Conservation (phyloP, 768 basidiomycete genomes). For the Grammothele lineata region DNA sequence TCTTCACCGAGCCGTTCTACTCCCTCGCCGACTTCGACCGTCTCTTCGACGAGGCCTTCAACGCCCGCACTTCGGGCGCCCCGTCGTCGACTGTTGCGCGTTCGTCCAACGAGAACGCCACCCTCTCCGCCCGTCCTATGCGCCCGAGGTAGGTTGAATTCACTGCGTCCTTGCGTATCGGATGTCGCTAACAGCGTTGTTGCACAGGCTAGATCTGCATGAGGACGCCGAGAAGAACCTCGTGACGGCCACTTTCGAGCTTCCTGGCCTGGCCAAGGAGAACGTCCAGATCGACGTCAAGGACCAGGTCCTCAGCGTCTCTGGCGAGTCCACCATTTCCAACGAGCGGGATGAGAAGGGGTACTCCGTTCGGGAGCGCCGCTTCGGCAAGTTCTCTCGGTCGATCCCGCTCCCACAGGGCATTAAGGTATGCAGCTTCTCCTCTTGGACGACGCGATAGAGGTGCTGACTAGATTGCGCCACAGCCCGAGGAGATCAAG, state of each 20-base stretch:
- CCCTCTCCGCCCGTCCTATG: conserved; percentile 7
- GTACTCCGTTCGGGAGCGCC: conserved; percentile 30
- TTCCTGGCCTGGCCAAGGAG: conserved; percentile 50
- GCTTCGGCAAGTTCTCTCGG: conserved; percentile 24
- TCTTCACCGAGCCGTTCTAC: conserved; percentile 40
- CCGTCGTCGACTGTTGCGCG: conserved; percentile 1
- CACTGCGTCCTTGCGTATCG: background rate
- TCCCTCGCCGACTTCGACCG: conserved; percentile 38
- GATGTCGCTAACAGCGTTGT: background rate
- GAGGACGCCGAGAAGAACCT: conserved; percentile 41
- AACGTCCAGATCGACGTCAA: conserved; percentile 48
- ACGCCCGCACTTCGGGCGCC: conserved; percentile 14
- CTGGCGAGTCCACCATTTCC: conserved; percentile 39
- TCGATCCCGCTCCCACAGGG: conserved; percentile 23
- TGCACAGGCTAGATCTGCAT: conserved; percentile 47
- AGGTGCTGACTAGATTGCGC: background rate
- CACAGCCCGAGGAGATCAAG: conserved; percentile 29
- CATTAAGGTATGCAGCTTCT: no score
- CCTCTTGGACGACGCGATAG: no score
- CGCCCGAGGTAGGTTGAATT: conserved; percentile 18
- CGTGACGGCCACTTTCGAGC: conserved; percentile 51
- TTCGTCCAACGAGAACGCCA: conserved; percentile 2
- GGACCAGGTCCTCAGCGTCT: conserved; percentile 43
- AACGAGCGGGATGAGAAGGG: conserved; percentile 32
- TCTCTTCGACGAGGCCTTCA: conserved; percentile 39